Conservation (phyloP, 164 flowering plant species). For the Berberis vulgaris region DNA sequence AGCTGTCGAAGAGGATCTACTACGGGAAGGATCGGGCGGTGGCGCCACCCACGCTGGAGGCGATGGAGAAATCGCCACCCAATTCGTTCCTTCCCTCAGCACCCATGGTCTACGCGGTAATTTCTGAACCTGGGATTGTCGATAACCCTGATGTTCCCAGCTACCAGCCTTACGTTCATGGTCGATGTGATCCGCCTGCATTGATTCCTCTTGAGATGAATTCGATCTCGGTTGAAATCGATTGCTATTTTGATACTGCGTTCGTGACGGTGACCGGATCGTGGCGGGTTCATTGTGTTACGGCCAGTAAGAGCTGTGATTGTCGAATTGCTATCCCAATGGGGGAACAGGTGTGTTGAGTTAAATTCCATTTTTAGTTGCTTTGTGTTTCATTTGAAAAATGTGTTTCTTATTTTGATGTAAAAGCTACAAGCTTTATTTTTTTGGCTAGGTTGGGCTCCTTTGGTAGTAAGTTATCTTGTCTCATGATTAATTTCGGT, state of each 20-base stretch:
- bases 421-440: too few relatives aligned
- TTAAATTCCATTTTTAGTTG: not conserved
- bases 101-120: slow-evolving; percentile 82
- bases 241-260: slow-evolving; percentile 59
- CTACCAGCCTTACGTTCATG: slow-evolving; percentile 95
- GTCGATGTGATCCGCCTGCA: slow-evolving; percentile 85
- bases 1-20: slow-evolving; percentile 69
- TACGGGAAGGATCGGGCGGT: slow-evolving; percentile 65
- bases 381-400: not conserved
- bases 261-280: slow-evolving; percentile 47
- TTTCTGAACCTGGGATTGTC: slow-evolving; percentile 63
- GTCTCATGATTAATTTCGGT: too few relatives aligned
- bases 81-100: slow-evolving; percentile 45
- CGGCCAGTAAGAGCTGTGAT: slow-evolving; percentile 2
- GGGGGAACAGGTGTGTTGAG: slow-evolving; percentile 6
- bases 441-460: too few relatives aligned
- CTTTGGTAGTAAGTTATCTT: too few relatives aligned
- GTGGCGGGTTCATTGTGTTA: slow-evolving; percentile 90
- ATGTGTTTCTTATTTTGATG: not conserved
- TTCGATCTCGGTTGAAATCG: slow-evolving; percentile 37
- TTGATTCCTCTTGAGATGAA: slow-evolving; percentile 90
- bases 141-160: slow-evolving; percentile 95
- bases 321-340: slow-evolving; percentile 8
- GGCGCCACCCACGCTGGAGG: slow-evolving; percentile 47
- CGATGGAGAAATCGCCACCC: slow-evolving; percentile 39